Base-by-base conservation (phyloP, 768 basidiomycete species). In the Calocybe indica region DNA sequence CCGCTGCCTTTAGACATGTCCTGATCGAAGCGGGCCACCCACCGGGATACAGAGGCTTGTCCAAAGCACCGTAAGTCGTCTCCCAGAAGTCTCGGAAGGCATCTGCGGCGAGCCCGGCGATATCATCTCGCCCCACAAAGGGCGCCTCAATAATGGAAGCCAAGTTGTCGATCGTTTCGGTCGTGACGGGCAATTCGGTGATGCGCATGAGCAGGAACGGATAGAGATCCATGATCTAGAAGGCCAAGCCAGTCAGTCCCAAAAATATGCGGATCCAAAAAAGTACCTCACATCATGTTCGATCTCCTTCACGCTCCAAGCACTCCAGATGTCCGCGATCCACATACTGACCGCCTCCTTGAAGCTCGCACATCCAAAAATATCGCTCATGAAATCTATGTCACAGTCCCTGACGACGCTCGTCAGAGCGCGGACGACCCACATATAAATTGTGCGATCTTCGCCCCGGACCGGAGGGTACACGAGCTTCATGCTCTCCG, bases 41-140 rank as follows among this genome's bases (percentile, higher is more conserved):
- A 2, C 56, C 58, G 10, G 58, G 50, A 22, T 22, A 22, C 22
- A 22, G 22, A 0, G 83, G 82, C 15, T 68, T 62, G 3, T 66
- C 52, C 15, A 68, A 33, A 1, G 60, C 45, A 8, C 68, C 68
- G 51, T 72, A 86, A 2, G 70, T 68, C 1, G 66, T 54, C 11
- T 69, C 59, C 88, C 88, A 89, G 58, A 83, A 84, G 30, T 78
- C 76, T 6, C 59, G 59, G 56, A 90, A 88, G 2, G 80, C 71
- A 5, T 79, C 75, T 9, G 62, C 60, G 3, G 74, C 67, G 2
- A 67, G 58, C 0, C 53, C 55, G 3, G 75, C 72, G 46, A 76
- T 80, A 43, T 75, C 72, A 6, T 58, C 46, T 5, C 79, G 72
- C 11, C 79, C 75, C 30, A 55, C 52, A 53, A 91, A 84, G 22